Base-by-base conservation (phyloP, 2,329 filamentous ascomycete species). In the Botrytis tulipae region DNA sequence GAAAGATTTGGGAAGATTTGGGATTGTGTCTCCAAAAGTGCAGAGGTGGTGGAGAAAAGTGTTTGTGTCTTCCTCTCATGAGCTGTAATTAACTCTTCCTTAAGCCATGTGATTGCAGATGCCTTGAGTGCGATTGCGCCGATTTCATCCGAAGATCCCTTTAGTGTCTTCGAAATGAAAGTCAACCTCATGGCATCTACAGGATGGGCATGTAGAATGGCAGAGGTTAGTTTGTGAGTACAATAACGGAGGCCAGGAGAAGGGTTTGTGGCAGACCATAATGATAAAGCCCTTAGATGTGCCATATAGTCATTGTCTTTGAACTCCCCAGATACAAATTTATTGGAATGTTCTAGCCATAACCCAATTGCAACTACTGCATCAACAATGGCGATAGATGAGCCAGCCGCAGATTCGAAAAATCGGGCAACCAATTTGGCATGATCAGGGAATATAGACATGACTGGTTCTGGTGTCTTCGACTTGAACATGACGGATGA, bases 111-210 rank as follows among this genome's bases (percentile, higher is more conserved):
- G 7, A 91, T 85, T 0, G 89, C 89, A 60, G 87, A 89, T 14
- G 87, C 89, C 79, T 90, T 90, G 54, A 92, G 83, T 0, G 86
- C 84, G 3, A 88, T 85, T 77, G 89, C 91, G 76, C 40, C 22
- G 22, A 61, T 60, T 32, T 63, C 44, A 48, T 71, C 46, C 32
- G 88, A 86, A 83, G 89, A 91, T 79, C 91, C 89, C 80, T 91
- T 89, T 20, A 92, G 82, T 20, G 91, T 84, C 78, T 92, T 90
- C 70, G 89, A 87, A 14, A 92, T 84, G 75, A 92, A 91, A 42
- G 85, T 84, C 25, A 92, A 82, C 8, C 89, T 85, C 78, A 87
- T 85, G 4, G 86, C 84, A 74, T 89, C 87, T 40, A 88, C 85
- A 0, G 89, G 88, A 75, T 91, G 86, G 3, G 87, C 83, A 77